These are phyloP conservation scores for Ogataea paradorogensis DNA, from an alignment of 805 yeast genomes.

Conservation along the genomic window DNA sequence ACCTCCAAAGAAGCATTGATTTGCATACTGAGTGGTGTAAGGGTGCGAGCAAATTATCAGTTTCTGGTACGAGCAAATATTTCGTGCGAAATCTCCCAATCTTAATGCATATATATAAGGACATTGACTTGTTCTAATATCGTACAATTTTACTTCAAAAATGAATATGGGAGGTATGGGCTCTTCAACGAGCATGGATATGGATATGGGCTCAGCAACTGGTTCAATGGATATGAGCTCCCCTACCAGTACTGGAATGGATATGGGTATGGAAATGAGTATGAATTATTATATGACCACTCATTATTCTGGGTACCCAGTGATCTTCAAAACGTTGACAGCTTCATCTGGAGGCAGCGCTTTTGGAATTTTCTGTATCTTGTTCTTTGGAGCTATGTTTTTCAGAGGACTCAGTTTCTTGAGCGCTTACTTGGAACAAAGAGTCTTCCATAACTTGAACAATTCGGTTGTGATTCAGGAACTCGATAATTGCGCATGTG, in stretches of 20 bases:
- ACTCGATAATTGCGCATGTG: conserved; percentile 35
- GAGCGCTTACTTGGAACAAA: conserved; percentile 63
- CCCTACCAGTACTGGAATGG: conserved; percentile 13
- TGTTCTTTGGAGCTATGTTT: conserved; percentile 57
- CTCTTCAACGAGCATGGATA: neutral
- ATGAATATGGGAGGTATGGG: neutral
- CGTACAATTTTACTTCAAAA: neutral
- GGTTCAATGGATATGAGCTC: conserved; percentile 19
- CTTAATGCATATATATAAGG: neutral
- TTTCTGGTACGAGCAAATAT: conserved; percentile 6
- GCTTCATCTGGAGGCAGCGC: conserved; percentile 60
- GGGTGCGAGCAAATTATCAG: conserved; percentile 11
- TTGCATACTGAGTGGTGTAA: conserved; percentile 22
- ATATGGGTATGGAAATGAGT: conserved; percentile 29
- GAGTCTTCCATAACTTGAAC: conserved; percentile 49
- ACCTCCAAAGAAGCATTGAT: conserved; percentile 48
- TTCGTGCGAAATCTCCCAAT: neutral
- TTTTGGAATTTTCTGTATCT: conserved; percentile 66
- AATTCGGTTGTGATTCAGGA: conserved; percentile 31
- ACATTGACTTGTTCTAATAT: neutral
- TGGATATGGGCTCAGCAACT: conserved; percentile 19
- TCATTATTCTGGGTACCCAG: conserved; percentile 53
- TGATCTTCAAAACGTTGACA: conserved; percentile 50
- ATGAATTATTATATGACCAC: conserved; percentile 63
- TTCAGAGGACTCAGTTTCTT: conserved; percentile 59